Evolutionary conservation across 176 grass and related monocot genomes (phyloP), one percentile per base, ranked within the genome.

Genomic region (Phoenix roebelenii): DNA sequence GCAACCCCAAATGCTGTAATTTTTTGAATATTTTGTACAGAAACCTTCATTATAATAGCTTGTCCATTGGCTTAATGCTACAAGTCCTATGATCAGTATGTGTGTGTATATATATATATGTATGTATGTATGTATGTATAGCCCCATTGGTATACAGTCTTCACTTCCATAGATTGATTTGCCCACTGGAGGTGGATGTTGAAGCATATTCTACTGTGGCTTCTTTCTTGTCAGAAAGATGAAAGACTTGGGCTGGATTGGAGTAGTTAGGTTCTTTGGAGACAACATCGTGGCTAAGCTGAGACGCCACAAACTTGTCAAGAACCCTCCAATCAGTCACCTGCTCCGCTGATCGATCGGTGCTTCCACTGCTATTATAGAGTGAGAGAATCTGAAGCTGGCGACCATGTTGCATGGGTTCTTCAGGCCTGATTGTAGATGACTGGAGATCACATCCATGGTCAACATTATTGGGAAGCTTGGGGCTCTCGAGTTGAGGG

Each of bases 301-400:
- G 91, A 18, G 87, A 88, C 0, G 81, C 83, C 18, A 96, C 79
- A 50, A 90, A 80, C 15, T 85, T 88, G 26, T 96, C 83, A 3
- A 90, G 68, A 49, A 82, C 80, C 69, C 83, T 90, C 92, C 92
- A 96, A 18, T 96, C 83, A 6, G 58, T 7, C 5, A 53, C 71
- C 1, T 18, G 59, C 67, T 54, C 7, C 23, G 25, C 49, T 70
- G 0, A 70, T 76, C 60, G 66, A 7, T 28, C 19, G 9, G 15
- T 12, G 28, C 16, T 14, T 50, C 17, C 23, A 39, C 0, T 15
- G 24, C 6, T 52, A 5, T 15, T 49, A 50, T 15, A 48, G 19
- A 18, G 5, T 9, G 57, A n/a, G 44, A 71, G 19, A 16, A 51
- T 19, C 17, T 67, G 53, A 49, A 50, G 20, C 30, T 69, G 64